Conservation (phyloP, 2,329 filamentous ascomycete genomes). For the Aureobasidium subglaciale region DNA sequence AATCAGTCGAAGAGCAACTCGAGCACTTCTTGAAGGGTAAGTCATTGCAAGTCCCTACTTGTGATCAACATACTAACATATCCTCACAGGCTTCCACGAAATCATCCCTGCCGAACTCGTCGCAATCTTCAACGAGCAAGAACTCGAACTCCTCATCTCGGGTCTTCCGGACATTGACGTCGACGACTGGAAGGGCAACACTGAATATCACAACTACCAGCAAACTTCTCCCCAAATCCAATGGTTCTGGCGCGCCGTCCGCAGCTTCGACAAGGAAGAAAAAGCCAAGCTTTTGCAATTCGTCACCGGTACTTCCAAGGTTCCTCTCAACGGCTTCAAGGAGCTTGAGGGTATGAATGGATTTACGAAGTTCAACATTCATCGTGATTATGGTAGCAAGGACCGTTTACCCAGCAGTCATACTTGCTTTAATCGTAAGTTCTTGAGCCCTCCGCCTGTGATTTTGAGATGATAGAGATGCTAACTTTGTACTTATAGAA, state of each 20-base stretch:
- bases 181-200: slow-evolving; percentile 98
- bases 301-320: slow-evolving; percentile 96
- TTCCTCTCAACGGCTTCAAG: slow-evolving; percentile 97
- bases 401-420: slow-evolving; percentile 92
- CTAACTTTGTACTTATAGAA: slow-evolving; percentile 53
- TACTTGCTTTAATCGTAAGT: slow-evolving; percentile 97
- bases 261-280: slow-evolving; percentile 98
- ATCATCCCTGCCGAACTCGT: slow-evolving; percentile 93
- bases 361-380: slow-evolving; percentile 95
- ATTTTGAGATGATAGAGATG: slow-evolving; percentile 9
- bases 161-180: slow-evolving; percentile 95
- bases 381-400: slow-evolving; percentile 95
- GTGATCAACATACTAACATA: not conserved
- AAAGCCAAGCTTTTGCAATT: slow-evolving; percentile 95
- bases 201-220: slow-evolving; percentile 96
- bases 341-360: slow-evolving; percentile 99
- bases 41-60: not conserved
- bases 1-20: slow-evolving; percentile 89
- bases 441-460: slow-evolving; percentile 28
- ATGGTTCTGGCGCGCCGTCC: slow-evolving; percentile 98
- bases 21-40: slow-evolving; percentile 80
- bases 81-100: slow-evolving; percentile 74
- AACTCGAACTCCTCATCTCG: slow-evolving; percentile 91
- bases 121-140: slow-evolving; percentile 97
- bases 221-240: slow-evolving; percentile 93